phyloP scores from a whole-genome alignment of 345 rosid species.

The Lenwebbia sp. region DNA sequence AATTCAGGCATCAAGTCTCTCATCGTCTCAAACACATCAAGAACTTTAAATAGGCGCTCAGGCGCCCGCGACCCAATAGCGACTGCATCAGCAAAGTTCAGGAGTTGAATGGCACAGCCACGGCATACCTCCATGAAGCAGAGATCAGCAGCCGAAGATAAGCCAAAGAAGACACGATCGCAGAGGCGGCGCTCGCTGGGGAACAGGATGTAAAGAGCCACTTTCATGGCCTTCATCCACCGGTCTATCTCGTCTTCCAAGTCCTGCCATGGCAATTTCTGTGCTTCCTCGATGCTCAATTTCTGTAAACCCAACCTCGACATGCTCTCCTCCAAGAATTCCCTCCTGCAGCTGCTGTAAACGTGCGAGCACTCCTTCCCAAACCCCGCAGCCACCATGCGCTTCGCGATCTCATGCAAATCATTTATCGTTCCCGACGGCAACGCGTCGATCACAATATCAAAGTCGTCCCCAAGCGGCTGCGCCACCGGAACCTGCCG shows the following conservation, averaged over 20 bases:
- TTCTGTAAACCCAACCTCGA: slow-evolving; percentile 62
- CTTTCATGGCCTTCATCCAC: slow-evolving; percentile 78
- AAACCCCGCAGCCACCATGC: slow-evolving; percentile 76
- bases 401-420: slow-evolving; percentile 77
- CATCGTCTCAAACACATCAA: slow-evolving; percentile 74
- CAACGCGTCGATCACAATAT: slow-evolving; percentile 74
- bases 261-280: slow-evolving; percentile 65
- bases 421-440: slow-evolving; percentile 74
- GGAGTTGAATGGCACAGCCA: slow-evolving; percentile 59
- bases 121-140: slow-evolving; percentile 96
- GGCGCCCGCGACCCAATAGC: slow-evolving; percentile 78
- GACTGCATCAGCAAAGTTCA: slow-evolving; percentile 65
- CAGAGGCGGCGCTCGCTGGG: slow-evolving; percentile 95
- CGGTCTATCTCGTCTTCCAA: slow-evolving; percentile 79
- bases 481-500: slow-evolving; percentile 69
- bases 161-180: slow-evolving; percentile 70
- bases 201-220: slow-evolving; percentile 63
- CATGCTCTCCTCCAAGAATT: slow-evolving; percentile 75
- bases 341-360: slow-evolving; percentile 67
- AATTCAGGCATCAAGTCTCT: slow-evolving; percentile 78
- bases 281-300: slow-evolving; percentile 78
- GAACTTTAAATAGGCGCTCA: slow-evolving; percentile 75
- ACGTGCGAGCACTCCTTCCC: slow-evolving; percentile 70
- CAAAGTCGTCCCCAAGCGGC: slow-evolving; percentile 54
- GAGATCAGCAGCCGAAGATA: slow-evolving; percentile 54